Conservation (phyloP, 2,329 filamentous ascomycete genomes). For the Macroventuria anomochaeta region DNA sequence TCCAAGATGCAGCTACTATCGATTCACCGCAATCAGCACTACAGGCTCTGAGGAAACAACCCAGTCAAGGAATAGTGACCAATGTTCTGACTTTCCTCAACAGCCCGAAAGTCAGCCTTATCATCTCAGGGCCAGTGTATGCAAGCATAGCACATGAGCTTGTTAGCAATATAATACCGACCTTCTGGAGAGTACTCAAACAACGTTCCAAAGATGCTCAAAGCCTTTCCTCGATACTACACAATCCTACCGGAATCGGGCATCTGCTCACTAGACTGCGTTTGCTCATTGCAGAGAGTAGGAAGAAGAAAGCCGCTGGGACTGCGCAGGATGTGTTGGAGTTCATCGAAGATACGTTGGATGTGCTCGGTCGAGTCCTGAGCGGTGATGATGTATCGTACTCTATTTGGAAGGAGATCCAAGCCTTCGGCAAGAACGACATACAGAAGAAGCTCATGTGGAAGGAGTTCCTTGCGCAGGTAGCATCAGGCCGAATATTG, state of each 20-base stretch:
- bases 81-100: constrained; percentile 62
- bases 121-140: constrained; percentile 68
- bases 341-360: constrained; percentile 51
- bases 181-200: constrained; percentile 72
- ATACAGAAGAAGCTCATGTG: constrained; percentile 62
- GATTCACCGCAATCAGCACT: constrained; percentile 59
- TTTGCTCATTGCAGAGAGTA: constrained; percentile 57
- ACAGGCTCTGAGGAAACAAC: constrained; percentile 67
- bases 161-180: constrained; percentile 75
- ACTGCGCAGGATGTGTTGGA: constrained; percentile 39
- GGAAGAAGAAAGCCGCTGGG: constrained; percentile 44
- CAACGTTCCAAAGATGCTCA: constrained; percentile 12
- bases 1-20: constrained; percentile 24
- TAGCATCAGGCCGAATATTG: constrained; percentile 67
- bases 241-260: constrained; percentile 78
- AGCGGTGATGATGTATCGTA: constrained; percentile 51
- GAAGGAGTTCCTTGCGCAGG: constrained; percentile 66
- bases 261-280: constrained; percentile 75
- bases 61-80: constrained; percentile 64
- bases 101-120: constrained; percentile 61
- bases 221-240: constrained; percentile 69
- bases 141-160: constrained; percentile 79
- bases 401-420: constrained; percentile 56
- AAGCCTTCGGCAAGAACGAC: constrained; percentile 47
- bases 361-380: constrained; percentile 54